Percentiles rank a stretch among this genome's conserved stretches.
Conservation (phyloP, 2,329 filamentous ascomycete genomes). For the Paracorniculantispora psalliotae region DNA sequence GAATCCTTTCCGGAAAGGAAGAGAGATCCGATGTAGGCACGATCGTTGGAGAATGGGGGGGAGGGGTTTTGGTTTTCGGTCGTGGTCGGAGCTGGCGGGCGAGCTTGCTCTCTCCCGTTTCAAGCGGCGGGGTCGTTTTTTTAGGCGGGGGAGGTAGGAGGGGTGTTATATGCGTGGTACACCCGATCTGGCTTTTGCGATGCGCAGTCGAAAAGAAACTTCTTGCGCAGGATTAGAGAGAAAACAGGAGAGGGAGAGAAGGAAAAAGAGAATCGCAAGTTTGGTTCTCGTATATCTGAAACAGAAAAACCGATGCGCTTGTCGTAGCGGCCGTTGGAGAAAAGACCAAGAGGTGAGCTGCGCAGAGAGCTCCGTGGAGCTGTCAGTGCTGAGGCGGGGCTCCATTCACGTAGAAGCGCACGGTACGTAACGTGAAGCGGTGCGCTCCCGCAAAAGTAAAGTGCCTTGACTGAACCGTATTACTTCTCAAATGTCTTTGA, state of each 20-base stretch:
- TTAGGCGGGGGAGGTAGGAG: too few relatives aligned
- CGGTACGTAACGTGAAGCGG: background rate
- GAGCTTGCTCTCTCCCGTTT: background rate
- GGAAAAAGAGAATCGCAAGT: background rate
- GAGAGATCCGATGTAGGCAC: background rate
- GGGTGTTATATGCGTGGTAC: background rate
- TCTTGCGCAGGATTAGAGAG: background rate
- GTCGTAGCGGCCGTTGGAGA: too few relatives aligned
- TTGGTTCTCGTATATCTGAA: too few relatives aligned
- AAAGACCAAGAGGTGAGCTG: too few relatives aligned
- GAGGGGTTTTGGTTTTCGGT: background rate
- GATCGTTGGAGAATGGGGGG: background rate
- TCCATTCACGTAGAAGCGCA: background rate
- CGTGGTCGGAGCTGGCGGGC: background rate
- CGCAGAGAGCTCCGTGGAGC: background rate
- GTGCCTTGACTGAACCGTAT: too few relatives aligned
- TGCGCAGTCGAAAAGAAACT: background rate
- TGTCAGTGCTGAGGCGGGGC: background rate
- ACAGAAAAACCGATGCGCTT: too few relatives aligned
- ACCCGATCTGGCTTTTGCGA: background rate
- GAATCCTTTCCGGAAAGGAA: background rate
- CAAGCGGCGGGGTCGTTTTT: constrained; percentile 9
- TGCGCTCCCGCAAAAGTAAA: background rate
- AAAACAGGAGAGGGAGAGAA: background rate
- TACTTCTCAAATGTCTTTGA: too few relatives aligned